These are phyloP conservation scores for Kluyveromyces siamensis DNA, from an alignment of 805 yeast genomes.

Conservation along the genomic window DNA sequence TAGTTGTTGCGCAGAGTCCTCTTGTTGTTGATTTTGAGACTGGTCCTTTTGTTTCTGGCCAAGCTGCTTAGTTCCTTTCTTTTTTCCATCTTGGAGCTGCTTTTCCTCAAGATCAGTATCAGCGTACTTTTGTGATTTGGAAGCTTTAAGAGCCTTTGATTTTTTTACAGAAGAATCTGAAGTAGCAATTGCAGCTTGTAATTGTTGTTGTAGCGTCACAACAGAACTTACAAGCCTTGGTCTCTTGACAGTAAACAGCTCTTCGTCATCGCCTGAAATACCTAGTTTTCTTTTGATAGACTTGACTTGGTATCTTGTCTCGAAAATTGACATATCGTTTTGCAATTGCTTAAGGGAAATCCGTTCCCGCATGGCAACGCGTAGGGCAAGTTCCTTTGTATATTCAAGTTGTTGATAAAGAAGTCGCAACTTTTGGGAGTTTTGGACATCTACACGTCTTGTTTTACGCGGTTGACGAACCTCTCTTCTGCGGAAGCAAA, in stretches of 20 bases:
- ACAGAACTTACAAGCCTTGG: constrained; percentile 34
- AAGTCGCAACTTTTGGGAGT: constrained; percentile 71
- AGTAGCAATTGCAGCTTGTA: constrained; percentile 8
- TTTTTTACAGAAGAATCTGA: constrained; percentile 16
- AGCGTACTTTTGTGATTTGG: constrained; percentile 8
- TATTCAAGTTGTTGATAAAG: constrained; percentile 69
- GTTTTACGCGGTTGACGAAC: constrained; percentile 94
- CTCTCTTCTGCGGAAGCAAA: constrained; percentile 92
- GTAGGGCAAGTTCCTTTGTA: constrained; percentile 58
- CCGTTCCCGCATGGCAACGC: constrained; percentile 66
- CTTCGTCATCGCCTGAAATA: constrained; percentile 77
- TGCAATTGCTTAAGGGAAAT: constrained; percentile 43
- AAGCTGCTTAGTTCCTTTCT: constrained; percentile 1
- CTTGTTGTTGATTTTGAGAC: constrained; percentile 1
- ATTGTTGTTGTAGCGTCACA: constrained; percentile 9
- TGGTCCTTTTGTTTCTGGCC: constrained; percentile 4
- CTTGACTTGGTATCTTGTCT: constrained; percentile 64
- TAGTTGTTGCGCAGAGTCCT: background rate
- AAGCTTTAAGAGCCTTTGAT: constrained; percentile 10
- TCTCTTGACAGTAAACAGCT: constrained; percentile 67
- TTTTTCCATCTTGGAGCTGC: constrained; percentile 1
- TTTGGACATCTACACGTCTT: constrained; percentile 84
- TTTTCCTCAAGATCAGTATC: constrained; percentile 3
- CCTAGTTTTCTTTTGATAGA: constrained; percentile 64
- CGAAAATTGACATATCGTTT: constrained; percentile 59